Evolutionary conservation across 164 flowering plant species (phyloP), one percentile per base, ranked within the genome.

Genomic region (Saururus chinensis): DNA sequence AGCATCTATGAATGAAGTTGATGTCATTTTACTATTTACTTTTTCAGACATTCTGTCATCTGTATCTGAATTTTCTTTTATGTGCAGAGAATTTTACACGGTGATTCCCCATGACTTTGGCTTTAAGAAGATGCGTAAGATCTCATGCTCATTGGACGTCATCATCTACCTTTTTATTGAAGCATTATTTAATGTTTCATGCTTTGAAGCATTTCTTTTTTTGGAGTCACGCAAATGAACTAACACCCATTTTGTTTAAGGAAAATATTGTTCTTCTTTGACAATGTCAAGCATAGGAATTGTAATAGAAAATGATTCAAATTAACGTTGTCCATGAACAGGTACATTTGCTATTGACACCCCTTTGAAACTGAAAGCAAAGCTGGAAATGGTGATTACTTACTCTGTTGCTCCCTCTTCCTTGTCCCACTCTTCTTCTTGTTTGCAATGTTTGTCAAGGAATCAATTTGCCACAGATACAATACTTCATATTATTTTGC

Each of bases 51-150:
- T 45, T 45, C 17, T 45, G 5, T 17, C 49, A 45, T 45, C 17
- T 17, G 8, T 45, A 12, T 12, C 49, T 45, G 17, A 45, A 12
- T 17, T 0, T 41, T 17, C 16, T 45, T 45, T 57, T 54, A 51
- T 0, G 75, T 70, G 70, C 87, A 92, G 98, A 60, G 93, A 87
- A 73, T 92, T 92, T 61, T 92, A 89, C 66, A 83, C 98, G 14
- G 89, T 87, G 19, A 84, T 92, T 59, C 98, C 98, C 64, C 98
- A 89, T 73, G 96, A 92, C 70, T 92, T 87, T 66, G 96, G 98
- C 51, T 92, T 83, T 60, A 84, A 74, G 59, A 89, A 92, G 75
- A 92, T 88, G 96, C 68, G 98, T 92, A 74, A n/a, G 70, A 66
- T 61, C 61, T 30, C 19, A 24, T 24, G 30, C 35, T 23, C 9